Conservation (phyloP, 495 filamentous ascomycete species). For the Neurospora sp. region DNA sequence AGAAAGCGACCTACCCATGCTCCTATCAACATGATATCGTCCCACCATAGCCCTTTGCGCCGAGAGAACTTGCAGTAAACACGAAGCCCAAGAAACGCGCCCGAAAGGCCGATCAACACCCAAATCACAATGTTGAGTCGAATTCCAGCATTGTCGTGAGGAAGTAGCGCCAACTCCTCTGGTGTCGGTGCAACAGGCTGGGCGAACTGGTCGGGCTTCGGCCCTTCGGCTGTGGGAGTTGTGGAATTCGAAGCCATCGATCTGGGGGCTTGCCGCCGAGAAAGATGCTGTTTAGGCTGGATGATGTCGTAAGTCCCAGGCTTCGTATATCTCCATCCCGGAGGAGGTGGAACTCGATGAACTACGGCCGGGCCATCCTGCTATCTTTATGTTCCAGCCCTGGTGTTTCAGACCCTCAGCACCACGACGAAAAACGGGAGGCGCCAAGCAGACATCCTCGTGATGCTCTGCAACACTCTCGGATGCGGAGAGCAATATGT, state of each 20-base stretch:
- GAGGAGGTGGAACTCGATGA: background rate
- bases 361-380: background rate
- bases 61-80: constrained; percentile 20
- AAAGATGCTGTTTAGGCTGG: background rate
- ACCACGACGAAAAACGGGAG: background rate
- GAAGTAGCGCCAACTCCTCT: constrained; percentile 9
- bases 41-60: constrained; percentile 21
- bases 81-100: constrained; percentile 21
- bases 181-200: background rate
- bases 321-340: background rate
- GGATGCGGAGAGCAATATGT: background rate
- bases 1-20: constrained; percentile 19
- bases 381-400: background rate
- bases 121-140: constrained; percentile 17
- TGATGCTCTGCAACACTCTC: background rate
- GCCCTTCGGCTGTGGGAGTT: background rate
- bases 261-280: background rate
- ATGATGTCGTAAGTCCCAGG: background rate
- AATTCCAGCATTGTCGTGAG: constrained; percentile 17
- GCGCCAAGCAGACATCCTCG: background rate
- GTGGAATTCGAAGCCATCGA: background rate
- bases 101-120: constrained; percentile 16
- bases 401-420: background rate
- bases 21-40: constrained; percentile 23
- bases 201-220: constrained; percentile 11